A percentile compares a stretch with the other conserved stretches of the same genome.
Evolutionary conservation across 495 filamentous ascomycete species (phyloP).

Genomic region (Rusavskia elegans): DNA sequence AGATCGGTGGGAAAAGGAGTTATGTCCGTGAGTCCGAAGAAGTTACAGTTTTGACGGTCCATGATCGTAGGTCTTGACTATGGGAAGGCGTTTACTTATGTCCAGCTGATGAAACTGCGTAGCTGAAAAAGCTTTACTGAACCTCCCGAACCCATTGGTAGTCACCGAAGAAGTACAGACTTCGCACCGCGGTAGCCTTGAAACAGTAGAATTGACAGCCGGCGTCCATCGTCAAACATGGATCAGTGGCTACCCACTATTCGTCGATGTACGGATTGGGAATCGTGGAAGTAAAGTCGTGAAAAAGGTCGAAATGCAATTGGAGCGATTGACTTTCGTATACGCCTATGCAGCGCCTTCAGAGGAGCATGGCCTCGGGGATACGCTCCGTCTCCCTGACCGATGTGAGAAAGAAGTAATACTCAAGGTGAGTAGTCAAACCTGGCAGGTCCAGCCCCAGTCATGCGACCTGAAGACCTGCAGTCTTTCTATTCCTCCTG

Average conservation of each 20-base stretch:
- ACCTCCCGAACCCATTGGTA: slow-evolving; percentile 31
- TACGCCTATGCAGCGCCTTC: slow-evolving; percentile 26
- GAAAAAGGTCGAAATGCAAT: slow-evolving; percentile 31
- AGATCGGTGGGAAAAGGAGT: slow-evolving; percentile 22
- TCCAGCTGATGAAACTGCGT: neutral
- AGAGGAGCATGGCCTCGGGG: slow-evolving; percentile 28
- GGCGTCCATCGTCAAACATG: slow-evolving; percentile 40
- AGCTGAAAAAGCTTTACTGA: slow-evolving; percentile 37
- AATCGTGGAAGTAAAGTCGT: slow-evolving; percentile 31
- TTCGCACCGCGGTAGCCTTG: slow-evolving; percentile 16
- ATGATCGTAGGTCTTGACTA: slow-evolving; percentile 16
- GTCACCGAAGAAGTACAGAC: slow-evolving; percentile 30
- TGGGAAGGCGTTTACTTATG: neutral
- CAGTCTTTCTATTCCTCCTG: slow-evolving; percentile 33
- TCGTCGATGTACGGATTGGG: slow-evolving; percentile 34
- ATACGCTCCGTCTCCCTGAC: slow-evolving; percentile 33
- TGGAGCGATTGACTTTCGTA: slow-evolving; percentile 16
- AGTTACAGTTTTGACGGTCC: slow-evolving; percentile 15
- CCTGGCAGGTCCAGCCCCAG: slow-evolving; percentile 28
- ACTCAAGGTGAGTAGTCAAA: slow-evolving; percentile 22
- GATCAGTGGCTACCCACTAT: slow-evolving; percentile 39
- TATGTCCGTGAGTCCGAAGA: slow-evolving; percentile 20
- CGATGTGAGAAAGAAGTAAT: slow-evolving; percentile 28
- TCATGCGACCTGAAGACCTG: slow-evolving; percentile 33
- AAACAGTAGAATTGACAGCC: slow-evolving; percentile 33